phyloP scores from a whole-genome alignment of 1,139 yeast species.

The Yamadazyma mexicana region DNA sequence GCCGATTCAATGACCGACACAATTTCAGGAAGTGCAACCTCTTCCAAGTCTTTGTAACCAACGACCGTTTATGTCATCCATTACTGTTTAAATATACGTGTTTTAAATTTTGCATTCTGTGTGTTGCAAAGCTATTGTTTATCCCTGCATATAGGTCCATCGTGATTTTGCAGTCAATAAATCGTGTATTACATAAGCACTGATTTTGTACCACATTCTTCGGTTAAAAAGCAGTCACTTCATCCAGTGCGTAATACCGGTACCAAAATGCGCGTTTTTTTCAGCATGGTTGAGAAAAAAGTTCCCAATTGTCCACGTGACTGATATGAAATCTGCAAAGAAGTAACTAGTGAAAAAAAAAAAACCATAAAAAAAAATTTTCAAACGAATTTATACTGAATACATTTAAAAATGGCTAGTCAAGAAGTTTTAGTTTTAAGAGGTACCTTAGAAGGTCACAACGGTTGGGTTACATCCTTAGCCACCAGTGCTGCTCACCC shows the following conservation, averaged over 20 bases:
- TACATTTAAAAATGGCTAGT: conserved; percentile 51
- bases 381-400: not conserved
- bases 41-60: no score
- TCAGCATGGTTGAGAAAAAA: conserved; percentile 7
- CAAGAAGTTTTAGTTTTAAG: conserved; percentile 98
- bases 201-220: no score
- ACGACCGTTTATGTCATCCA: no score
- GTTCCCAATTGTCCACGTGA: conserved; percentile 3
- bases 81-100: no score
- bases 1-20: no score
- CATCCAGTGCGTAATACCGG: conserved; percentile 14
- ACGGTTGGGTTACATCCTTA: conserved; percentile 94
- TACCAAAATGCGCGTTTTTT: conserved; percentile 13
- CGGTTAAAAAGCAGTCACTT: conserved; percentile 17
- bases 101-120: no score
- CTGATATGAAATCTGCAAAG: not conserved
- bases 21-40: no score
- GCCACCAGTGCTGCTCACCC: conserved; percentile 99
- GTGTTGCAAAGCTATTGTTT: no score
- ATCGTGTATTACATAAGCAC: no score
- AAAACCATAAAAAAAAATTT: conserved; percentile 12
- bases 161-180: no score
- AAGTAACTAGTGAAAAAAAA: no score
- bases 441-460: conserved; percentile 95
- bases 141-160: no score